Evolutionary conservation across 176 grass and related monocot species (phyloP).

Genomic region (Panicum miliaceum): DNA sequence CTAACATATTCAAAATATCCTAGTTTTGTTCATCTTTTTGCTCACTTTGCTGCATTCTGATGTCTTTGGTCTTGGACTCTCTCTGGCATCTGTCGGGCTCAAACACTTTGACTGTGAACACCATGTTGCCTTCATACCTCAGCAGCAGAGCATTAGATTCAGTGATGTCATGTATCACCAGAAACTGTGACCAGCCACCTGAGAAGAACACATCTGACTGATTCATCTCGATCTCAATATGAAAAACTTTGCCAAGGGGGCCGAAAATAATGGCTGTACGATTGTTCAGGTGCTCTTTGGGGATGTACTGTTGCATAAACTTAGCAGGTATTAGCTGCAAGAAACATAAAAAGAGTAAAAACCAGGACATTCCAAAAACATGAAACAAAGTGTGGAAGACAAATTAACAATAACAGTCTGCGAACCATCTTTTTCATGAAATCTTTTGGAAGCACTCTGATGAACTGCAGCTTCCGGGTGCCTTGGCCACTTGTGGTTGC

Average conservation of each 20-base stretch:
- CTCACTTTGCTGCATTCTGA: neutral
- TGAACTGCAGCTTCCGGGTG: neutral
- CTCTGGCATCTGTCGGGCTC: slow-evolving; percentile 1
- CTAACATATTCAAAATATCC: neutral
- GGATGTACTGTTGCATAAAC: neutral
- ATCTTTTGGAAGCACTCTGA: neutral
- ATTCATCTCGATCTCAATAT: neutral
- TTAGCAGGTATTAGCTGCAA: slow-evolving; percentile 2
- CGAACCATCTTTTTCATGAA: neutral
- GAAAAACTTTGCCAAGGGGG: neutral
- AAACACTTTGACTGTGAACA: slow-evolving; percentile 17
- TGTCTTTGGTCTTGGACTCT: neutral
- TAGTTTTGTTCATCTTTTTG: neutral
- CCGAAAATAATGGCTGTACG: neutral
- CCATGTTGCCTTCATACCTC: slow-evolving; percentile 22
- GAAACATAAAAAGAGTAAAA: neutral
- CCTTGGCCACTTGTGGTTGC: neutral
- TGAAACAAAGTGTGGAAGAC: neutral
- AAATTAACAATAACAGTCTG: neutral
- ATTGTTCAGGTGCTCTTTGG: neutral
- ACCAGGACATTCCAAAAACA: neutral
- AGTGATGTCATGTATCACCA: neutral
- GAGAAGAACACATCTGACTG: neutral
- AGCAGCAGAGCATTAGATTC: neutral
- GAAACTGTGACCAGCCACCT: slow-evolving; percentile 18